These are phyloP conservation scores for Croton setiger DNA, from an alignment of 441 rosid genomes.

Conservation along the genomic window DNA sequence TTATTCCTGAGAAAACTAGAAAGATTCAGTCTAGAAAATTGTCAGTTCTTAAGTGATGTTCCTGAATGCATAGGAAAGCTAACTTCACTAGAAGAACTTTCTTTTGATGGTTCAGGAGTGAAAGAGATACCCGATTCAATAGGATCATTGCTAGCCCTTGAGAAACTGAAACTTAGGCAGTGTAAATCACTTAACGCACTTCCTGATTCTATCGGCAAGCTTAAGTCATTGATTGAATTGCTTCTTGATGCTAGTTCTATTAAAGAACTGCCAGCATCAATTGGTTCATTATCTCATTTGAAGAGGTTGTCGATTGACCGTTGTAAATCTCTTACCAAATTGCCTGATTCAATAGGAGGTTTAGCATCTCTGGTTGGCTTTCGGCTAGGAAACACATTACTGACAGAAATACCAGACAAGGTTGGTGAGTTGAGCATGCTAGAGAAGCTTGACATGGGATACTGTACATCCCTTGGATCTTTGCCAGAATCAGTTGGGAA, in stretches of 20 bases:
- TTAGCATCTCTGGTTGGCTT: constrained; percentile 36
- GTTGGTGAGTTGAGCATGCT: constrained; percentile 39
- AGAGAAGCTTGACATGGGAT: constrained; percentile 33
- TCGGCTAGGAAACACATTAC: constrained; percentile 33
- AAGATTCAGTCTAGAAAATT: constrained; percentile 41
- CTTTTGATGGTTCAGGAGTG: constrained; percentile 34
- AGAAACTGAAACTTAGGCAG: constrained; percentile 36
- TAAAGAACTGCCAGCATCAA: constrained; percentile 40
- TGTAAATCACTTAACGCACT: constrained; percentile 40
- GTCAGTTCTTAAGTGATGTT: constrained; percentile 36
- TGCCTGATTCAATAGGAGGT: constrained; percentile 48
- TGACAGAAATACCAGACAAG: constrained; percentile 40
- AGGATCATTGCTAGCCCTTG: constrained; percentile 40
- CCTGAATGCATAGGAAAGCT: constrained; percentile 34
- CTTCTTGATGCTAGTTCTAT: constrained; percentile 23
- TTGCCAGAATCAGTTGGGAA: constrained; percentile 47
- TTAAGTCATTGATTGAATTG: constrained; percentile 34
- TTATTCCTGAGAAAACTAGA: constrained; percentile 37
- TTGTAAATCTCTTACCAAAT: constrained; percentile 30
- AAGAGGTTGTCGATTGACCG: constrained; percentile 30
- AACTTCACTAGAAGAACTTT: constrained; percentile 42
- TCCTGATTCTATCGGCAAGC: constrained; percentile 40
- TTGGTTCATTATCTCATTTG: constrained; percentile 36
- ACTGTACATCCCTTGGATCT: constrained; percentile 33
- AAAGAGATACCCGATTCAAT: constrained; percentile 43